Percentiles rank a stretch among this genome's conserved stretches.
Evolutionary conservation across 2,329 filamentous ascomycete species (phyloP).

Genomic region (Paracorniculantispora psalliotae): DNA sequence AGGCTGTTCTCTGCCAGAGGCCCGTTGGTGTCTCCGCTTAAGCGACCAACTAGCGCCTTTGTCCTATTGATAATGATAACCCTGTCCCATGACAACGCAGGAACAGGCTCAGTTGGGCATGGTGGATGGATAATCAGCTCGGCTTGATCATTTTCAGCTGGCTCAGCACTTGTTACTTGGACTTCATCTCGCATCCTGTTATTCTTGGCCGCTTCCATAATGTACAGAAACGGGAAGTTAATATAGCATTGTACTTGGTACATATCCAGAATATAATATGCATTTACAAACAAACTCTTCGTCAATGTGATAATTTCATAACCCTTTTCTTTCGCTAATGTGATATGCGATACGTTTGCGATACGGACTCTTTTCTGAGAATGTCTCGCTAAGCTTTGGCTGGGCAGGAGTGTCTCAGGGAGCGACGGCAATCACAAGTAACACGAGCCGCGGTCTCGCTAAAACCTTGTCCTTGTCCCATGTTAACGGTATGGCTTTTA

Average conservation of each 20-base stretch:
- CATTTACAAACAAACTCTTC: background rate
- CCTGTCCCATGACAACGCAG: background rate
- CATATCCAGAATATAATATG: background rate
- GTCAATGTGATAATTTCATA: background rate
- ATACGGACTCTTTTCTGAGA: too few relatives aligned
- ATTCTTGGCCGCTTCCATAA: background rate
- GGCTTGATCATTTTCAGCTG: background rate
- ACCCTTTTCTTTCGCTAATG: too few relatives aligned
- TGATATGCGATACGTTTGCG: too few relatives aligned
- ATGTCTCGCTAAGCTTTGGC: background rate
- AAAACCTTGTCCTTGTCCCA: background rate
- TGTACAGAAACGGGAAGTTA: background rate
- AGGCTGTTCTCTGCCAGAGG: background rate
- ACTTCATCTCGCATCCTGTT: background rate
- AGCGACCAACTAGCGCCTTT: background rate
- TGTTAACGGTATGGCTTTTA: too few relatives aligned
- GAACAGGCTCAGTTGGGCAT: background rate
- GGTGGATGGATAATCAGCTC: background rate
- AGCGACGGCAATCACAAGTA: background rate
- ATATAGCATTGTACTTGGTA: constrained; percentile 14
- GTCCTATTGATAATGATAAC: background rate
- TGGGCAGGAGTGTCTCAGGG: background rate
- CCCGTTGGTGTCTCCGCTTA: background rate
- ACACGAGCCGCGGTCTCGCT: background rate
- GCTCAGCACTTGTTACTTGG: background rate